Evolutionary conservation across 768 basidiomycete genomes (phyloP).

Genomic region (Neoboletus brunneissimus): DNA sequence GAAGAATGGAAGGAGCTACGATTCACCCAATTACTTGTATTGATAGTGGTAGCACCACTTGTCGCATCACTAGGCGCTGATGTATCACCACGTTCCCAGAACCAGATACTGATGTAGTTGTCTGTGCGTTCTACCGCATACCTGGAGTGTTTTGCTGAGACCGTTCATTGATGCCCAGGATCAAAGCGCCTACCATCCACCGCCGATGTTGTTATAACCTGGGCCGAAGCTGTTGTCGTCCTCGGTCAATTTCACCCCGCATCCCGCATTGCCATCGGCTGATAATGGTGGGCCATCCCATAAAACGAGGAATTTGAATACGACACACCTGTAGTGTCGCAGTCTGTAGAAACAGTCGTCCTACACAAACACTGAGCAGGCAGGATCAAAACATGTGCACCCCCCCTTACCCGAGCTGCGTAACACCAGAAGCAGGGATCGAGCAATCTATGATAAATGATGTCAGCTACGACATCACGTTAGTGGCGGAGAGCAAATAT

Average conservation of each 20-base stretch:
- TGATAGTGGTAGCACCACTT: constrained; percentile 14
- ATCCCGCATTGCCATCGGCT: constrained; percentile 37
- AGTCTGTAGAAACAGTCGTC: constrained; percentile 21
- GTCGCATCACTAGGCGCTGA: constrained; percentile 36
- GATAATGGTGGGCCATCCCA: background rate
- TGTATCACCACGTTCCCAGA: constrained; percentile 36
- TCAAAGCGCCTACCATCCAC: constrained; percentile 37
- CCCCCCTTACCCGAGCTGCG: constrained; percentile 25
- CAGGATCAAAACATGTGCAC: no score
- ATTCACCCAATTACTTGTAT: constrained; percentile 27
- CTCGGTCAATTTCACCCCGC: constrained; percentile 32
- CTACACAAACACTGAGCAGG: constrained; percentile 9
- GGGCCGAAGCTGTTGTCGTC: constrained; percentile 27
- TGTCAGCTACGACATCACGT: background rate
- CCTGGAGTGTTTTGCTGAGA: constrained; percentile 14
- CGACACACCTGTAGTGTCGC: constrained; percentile 21
- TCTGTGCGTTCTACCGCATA: constrained; percentile 39
- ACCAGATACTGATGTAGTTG: constrained; percentile 38
- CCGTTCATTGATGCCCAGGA: background rate
- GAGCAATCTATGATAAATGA: constrained; percentile 19
- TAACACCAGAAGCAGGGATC: constrained; percentile 23
- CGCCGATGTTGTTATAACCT: constrained; percentile 34
- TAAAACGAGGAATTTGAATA: background rate
- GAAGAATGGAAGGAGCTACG: background rate
- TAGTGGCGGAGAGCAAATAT: background rate